Evolutionary conservation across 2,329 filamentous ascomycete genomes (phyloP), one percentile per base, ranked within the genome.

Genomic region (Juglanconis oblonga): DNA sequence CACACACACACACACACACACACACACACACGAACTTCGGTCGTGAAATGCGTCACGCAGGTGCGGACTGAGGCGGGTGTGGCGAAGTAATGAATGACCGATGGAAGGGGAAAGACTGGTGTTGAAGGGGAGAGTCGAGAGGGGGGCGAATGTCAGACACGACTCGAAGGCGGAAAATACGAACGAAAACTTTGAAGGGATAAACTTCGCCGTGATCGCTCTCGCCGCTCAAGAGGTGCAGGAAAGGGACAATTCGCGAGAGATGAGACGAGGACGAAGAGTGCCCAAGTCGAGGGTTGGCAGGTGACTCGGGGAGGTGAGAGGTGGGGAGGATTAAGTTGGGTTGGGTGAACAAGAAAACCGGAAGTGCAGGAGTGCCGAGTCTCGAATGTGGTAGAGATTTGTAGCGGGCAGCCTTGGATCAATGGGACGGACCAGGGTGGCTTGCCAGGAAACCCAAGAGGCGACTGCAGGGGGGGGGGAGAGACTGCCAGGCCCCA

Each of bases 341-440:
- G 31, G 10, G 55, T 35, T 13, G 33, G 14, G 5, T n/a, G 42
- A 47, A 35, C 17, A 35, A 38, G 29, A 14, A 50, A 40, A 31
- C 57, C 57, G 57, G 53, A 45, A 53, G 53, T 48, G 38, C 17
- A 56, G 61, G 58, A 49, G 51, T 49, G 54, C 61, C 61, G 57
- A 61, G 61, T 63, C 58, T 61, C 61, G 61, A 58, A 54, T 57
- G 54, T 50, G 54, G 54, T 50, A 50, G 50, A 61, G 57, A 60
- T 61, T 57, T 61, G 58, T 61, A 61, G 58, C 53, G 58, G 48
- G 53, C 33, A 57, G 54, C 44, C 45, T 2, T 31, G 17, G 13
- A 48, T 48, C 45, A 10, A 48, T 58, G 61, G 52, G 54, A 42
- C 47, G 61, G 55, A 52, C 40, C 29, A 42, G 57, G 58, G 48